Evolutionary conservation across 805 yeast species (phyloP).

Genomic region (Lipomyces starkeyi): DNA sequence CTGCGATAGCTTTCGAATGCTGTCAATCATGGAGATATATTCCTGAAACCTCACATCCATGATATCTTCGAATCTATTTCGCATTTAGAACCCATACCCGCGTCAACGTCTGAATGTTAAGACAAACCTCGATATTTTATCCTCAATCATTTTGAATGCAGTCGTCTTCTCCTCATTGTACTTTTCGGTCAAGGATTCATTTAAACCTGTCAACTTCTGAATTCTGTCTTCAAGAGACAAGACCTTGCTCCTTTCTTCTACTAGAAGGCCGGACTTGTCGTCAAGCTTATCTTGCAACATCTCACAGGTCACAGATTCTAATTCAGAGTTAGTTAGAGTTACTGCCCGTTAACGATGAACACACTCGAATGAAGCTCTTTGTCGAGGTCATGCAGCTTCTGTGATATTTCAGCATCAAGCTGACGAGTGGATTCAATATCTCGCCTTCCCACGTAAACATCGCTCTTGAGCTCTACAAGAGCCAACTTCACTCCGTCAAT

Average conservation of each 20-base stretch:
- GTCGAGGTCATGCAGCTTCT: conserved; percentile 16
- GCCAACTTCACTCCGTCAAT: conserved; percentile 20
- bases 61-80: conserved; percentile 7
- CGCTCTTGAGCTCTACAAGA: conserved; percentile 24
- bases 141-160: conserved; percentile 14
- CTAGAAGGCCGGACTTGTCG: conserved; percentile 30
- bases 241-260: conserved; percentile 33
- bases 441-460: conserved; percentile 8
- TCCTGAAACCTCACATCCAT: conserved; percentile 12
- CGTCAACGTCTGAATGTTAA: conserved; percentile 4
- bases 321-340: not conserved
- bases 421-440: conserved; percentile 7
- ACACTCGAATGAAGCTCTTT: conserved; percentile 19
- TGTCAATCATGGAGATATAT: conserved; percentile 4
- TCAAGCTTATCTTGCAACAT: conserved; percentile 27
- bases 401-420: conserved; percentile 5
- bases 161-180: conserved; percentile 3
- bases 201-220: conserved; percentile 4
- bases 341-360: not conserved
- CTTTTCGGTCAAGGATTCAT: conserved; percentile 6
- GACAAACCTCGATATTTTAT: conserved; percentile 4
- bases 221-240: conserved; percentile 25
- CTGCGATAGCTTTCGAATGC: not conserved
- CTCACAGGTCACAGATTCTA: conserved; percentile 27
- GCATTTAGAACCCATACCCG: not conserved